A percentile compares a stretch with the other conserved stretches of the same genome.
Evolutionary conservation across 1,284 basidiomycete genomes (phyloP).

Genomic region (Athelia psychrophila): DNA sequence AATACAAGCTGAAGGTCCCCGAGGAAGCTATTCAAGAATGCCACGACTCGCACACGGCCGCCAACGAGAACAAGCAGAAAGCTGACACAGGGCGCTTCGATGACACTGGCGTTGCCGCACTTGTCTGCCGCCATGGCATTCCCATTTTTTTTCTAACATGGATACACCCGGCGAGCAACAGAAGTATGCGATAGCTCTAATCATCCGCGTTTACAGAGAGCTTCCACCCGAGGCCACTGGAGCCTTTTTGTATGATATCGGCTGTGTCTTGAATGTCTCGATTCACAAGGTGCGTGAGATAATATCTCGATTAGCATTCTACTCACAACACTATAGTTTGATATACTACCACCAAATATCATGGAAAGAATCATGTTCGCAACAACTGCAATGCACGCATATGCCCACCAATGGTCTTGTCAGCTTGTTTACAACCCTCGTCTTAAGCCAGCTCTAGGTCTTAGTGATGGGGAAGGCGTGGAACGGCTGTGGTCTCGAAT

Average conservation of each 20-base stretch:
- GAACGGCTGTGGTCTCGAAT: conserved; percentile 14
- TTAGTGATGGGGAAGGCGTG: conserved; percentile 15
- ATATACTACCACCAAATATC: conserved; percentile 4
- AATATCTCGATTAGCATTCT: background rate
- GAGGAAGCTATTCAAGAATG: conserved; percentile 13
- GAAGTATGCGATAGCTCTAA: conserved; percentile 12
- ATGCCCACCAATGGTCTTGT: conserved; percentile 18
- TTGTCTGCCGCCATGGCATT: conserved; percentile 15
- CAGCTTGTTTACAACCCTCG: conserved; percentile 16
- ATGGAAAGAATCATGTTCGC: conserved; percentile 7
- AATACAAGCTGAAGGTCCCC: background rate
- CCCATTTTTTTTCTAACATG: conserved; percentile 13
- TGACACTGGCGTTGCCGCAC: conserved; percentile 14
- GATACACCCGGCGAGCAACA: conserved; percentile 13
- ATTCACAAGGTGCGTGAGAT: background rate
- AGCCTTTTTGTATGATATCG: conserved; percentile 14
- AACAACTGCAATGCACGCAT: conserved; percentile 14
- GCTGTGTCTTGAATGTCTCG: conserved; percentile 10
- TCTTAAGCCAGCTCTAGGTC: conserved; percentile 6
- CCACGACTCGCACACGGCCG: conserved; percentile 12
- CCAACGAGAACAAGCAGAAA: conserved; percentile 11
- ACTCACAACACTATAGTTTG: conserved; percentile 2
- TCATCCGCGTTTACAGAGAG: conserved; percentile 6
- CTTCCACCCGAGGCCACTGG: conserved; percentile 7
- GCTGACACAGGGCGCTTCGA: conserved; percentile 10